Evolutionary conservation across 2,329 filamentous ascomycete genomes (phyloP).

Genomic region (Periconia digitata): DNA sequence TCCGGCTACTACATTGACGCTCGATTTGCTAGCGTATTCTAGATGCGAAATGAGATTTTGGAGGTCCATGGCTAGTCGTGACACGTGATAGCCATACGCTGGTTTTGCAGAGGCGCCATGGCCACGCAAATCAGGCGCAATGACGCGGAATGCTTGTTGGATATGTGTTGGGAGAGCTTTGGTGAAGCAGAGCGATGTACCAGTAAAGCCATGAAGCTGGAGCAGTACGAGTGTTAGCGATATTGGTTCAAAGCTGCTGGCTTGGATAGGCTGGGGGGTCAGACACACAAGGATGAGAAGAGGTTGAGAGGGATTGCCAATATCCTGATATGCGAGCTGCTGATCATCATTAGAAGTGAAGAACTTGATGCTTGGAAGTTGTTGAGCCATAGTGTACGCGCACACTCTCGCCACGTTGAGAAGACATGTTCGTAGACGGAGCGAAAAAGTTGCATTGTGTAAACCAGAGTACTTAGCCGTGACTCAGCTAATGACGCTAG

Average conservation of each 20-base stretch:
- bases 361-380: not conserved
- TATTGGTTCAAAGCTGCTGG: not conserved
- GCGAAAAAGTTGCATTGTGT: too few relatives aligned
- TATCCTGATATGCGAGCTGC: not conserved
- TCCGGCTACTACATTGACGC: conserved; percentile 18
- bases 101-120: conserved; percentile 29
- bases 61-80: conserved; percentile 29
- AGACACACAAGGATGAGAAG: not conserved
- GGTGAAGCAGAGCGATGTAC: conserved; percentile 21
- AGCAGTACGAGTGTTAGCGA: not conserved
- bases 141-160: conserved; percentile 10
- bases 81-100: conserved; percentile 27
- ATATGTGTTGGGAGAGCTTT: conserved; percentile 16
- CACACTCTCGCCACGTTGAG: too few relatives aligned
- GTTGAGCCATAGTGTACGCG: too few relatives aligned
- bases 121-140: conserved; percentile 26
- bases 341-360: not conserved
- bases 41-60: conserved; percentile 24
- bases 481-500: too few relatives aligned
- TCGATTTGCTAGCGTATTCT: conserved; percentile 7
- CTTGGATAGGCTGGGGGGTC: too few relatives aligned
- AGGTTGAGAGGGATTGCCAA: not conserved
- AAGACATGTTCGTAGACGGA: too few relatives aligned
- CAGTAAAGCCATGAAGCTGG: conserved; percentile 31
- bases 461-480: too few relatives aligned